Conservation (phyloP, 257 asterid genomes). For the Ilex asprella region DNA sequence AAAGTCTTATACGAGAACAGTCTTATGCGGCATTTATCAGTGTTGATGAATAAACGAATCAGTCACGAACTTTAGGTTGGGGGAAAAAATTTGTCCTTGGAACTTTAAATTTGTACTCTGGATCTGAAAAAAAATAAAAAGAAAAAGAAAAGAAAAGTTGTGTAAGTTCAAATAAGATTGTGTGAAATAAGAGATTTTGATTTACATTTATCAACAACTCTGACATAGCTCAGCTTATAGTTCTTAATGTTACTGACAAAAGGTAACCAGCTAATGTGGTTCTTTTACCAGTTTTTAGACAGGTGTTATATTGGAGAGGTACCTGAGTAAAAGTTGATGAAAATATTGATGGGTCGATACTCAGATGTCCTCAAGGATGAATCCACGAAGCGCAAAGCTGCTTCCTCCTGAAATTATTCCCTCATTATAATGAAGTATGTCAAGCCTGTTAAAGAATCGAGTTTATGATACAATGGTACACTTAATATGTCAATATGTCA, state of each 20-base stretch:
- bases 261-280: not conserved
- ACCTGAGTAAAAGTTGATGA: constrained; percentile 90
- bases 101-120: constrained; percentile 74
- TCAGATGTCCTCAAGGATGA: constrained; percentile 58
- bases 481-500: no score
- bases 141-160: constrained; percentile 5
- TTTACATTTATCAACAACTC: no score
- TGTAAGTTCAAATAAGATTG: not conserved
- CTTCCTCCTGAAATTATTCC: constrained; percentile 62
- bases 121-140: constrained; percentile 39
- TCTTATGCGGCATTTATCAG: not conserved
- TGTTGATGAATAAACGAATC: not conserved
- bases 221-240: no score
- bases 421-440: constrained; percentile 5
- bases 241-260: not conserved
- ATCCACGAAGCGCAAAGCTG: constrained; percentile 84
- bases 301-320: not conserved
- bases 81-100: constrained; percentile 85
- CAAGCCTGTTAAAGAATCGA: constrained; percentile 2
- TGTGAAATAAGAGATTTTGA: no score
- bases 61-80: constrained; percentile 67
- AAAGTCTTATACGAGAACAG: not conserved
- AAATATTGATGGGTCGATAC: constrained; percentile 79
- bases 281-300: not conserved
- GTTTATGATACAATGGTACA: no score